Conservation (phyloP, 345 rosid species). For the Fremontodendron californicum region DNA sequence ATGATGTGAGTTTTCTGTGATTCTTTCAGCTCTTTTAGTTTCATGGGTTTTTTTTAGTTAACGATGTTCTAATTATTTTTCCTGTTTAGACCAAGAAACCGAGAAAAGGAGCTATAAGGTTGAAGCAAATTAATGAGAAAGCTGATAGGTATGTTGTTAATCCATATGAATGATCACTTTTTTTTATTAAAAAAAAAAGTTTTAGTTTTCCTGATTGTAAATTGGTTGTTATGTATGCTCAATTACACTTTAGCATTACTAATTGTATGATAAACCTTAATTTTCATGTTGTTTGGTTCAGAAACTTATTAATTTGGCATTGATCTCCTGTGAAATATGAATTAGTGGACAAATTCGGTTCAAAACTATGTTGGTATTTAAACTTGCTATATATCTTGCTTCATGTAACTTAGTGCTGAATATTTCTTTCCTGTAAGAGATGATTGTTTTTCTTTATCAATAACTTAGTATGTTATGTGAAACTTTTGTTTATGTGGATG, state of each 20-base stretch:
- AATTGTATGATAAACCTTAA: not conserved
- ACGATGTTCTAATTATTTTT: not conserved
- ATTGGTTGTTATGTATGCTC: too few relatives aligned
- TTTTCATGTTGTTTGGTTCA: not conserved
- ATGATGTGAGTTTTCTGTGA: conserved; percentile 55
- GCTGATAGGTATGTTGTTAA: conserved; percentile 53
- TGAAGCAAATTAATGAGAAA: conserved; percentile 67
- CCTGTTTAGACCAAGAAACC: conserved; percentile 63
- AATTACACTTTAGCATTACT: not conserved
- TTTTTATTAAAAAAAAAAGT: not conserved
- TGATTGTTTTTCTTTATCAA: not conserved
- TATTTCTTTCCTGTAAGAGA: not conserved
- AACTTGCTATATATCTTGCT: not conserved
- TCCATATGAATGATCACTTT: not conserved
- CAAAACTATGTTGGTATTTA: not conserved
- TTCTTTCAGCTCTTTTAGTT: not conserved
- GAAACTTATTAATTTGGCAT: not conserved
- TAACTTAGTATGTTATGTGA: not conserved
- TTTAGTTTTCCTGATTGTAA: not conserved
- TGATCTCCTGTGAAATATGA: not conserved
- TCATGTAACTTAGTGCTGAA: not conserved
- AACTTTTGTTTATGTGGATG: not conserved
- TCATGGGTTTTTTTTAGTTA: not conserved
- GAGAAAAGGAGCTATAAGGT: conserved; percentile 70
- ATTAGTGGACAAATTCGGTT: not conserved